Evolutionary conservation across 2,329 filamentous ascomycete genomes (phyloP).

Genomic region (Reticulascus tulasneorum): DNA sequence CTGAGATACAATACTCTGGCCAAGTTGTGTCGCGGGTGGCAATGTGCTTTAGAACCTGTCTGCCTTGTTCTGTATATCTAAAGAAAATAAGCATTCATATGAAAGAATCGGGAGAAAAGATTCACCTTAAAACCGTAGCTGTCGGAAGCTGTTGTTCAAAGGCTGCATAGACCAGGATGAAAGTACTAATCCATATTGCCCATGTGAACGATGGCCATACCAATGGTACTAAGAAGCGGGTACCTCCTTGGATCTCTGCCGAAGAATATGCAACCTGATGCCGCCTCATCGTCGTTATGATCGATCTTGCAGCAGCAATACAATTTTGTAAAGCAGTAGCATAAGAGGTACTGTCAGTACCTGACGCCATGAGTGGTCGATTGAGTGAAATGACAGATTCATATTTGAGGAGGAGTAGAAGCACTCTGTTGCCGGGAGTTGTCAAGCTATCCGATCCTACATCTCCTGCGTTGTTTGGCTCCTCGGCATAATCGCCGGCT

Average conservation of each 20-base stretch:
- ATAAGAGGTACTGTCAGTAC: slow-evolving; percentile 37
- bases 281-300: slow-evolving; percentile 36
- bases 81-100: background rate
- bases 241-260: slow-evolving; percentile 1
- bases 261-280: slow-evolving; percentile 16
- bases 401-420: slow-evolving; percentile 41
- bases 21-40: slow-evolving; percentile 26
- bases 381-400: slow-evolving; percentile 49
- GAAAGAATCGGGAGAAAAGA: background rate
- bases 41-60: slow-evolving; percentile 21
- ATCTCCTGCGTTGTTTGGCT: slow-evolving; percentile 6
- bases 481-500: slow-evolving; percentile 7
- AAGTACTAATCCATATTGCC: slow-evolving; percentile 50
- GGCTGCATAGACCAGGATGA: slow-evolving; percentile 47
- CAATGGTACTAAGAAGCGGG: slow-evolving; percentile 24
- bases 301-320: slow-evolving; percentile 44
- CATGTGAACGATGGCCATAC: slow-evolving; percentile 50
- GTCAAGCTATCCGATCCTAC: too few species aligned
- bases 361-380: slow-evolving; percentile 43
- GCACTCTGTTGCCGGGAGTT: slow-evolving; percentile 33
- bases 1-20: slow-evolving; percentile 28
- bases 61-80: slow-evolving; percentile 25
- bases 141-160: slow-evolving; percentile 38
- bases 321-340: slow-evolving; percentile 47
- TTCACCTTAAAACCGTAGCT: slow-evolving; percentile 34